A percentile compares a stretch with the other conserved stretches of the same genome.
These are phyloP conservation scores for Rhynchosporium agropyri DNA, from an alignment of 2,329 filamentous ascomycete genomes.

Conservation along the genomic window DNA sequence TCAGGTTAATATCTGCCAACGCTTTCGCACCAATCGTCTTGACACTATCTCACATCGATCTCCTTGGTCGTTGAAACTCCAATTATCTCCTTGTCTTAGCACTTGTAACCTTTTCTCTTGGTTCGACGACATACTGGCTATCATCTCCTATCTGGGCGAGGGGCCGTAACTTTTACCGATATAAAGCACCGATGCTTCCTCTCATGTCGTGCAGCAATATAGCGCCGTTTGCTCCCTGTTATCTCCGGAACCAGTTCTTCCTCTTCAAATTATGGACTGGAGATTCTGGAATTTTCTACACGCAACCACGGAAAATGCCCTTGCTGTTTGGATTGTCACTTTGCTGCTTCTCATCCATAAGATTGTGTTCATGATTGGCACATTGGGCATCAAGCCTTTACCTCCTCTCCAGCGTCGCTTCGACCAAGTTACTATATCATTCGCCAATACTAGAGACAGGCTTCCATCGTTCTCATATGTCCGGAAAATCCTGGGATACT, in stretches of 20 bases:
- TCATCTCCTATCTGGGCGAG: neutral
- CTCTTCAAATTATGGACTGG: constrained; percentile 5
- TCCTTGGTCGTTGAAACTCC: constrained; percentile 17
- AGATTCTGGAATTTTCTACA: constrained; percentile 9
- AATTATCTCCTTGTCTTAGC: constrained; percentile 9
- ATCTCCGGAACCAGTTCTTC: constrained; percentile 16
- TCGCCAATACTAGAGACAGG: neutral
- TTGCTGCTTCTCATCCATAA: constrained; percentile 9
- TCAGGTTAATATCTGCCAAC: constrained; percentile 19
- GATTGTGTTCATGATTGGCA: constrained; percentile 4
- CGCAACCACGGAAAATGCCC: constrained; percentile 1
- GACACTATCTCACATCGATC: constrained; percentile 19
- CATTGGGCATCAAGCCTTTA: neutral
- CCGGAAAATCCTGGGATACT: neutral
- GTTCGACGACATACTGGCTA: constrained; percentile 15
- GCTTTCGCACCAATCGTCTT: constrained; percentile 21
- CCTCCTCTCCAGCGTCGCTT: neutral
- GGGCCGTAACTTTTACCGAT: neutral
- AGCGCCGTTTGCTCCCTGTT: constrained; percentile 22
- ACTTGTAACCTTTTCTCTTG: constrained; percentile 1
- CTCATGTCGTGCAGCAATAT: constrained; percentile 15
- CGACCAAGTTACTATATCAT: neutral
- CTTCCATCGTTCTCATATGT: neutral
- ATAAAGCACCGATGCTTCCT: neutral
- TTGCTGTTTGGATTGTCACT: constrained; percentile 19